Evolutionary conservation across 129 eudicot species (phyloP).

Genomic region (Chrysanthemum lavandulifolium): DNA sequence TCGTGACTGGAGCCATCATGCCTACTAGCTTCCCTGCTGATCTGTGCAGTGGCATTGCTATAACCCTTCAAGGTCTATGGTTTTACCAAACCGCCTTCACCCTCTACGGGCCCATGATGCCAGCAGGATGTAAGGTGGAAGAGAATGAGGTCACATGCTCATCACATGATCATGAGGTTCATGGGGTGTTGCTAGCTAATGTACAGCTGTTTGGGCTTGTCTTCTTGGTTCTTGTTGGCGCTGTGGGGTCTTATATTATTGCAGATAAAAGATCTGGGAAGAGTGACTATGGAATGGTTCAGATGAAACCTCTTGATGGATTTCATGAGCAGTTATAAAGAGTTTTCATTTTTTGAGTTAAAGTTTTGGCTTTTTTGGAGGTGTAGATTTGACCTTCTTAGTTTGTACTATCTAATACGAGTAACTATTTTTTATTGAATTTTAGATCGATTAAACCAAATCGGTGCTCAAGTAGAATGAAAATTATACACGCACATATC

Average conservation of each 20-base stretch:
- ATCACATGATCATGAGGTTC: slow-evolving; percentile 46
- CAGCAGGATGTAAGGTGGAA: slow-evolving; percentile 64
- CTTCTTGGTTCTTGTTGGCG: slow-evolving; percentile 51
- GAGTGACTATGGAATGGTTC: slow-evolving; percentile 21
- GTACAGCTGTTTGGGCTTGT: slow-evolving; percentile 73
- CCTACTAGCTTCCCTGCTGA: slow-evolving; percentile 85
- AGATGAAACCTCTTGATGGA: slow-evolving; percentile 33
- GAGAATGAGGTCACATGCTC: slow-evolving; percentile 43
- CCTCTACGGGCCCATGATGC: slow-evolving; percentile 92
- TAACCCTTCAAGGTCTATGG: slow-evolving; percentile 95
- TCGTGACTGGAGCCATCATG: slow-evolving; percentile 59
- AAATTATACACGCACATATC: not conserved
- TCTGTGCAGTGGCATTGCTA: slow-evolving; percentile 59
- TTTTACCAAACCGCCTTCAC: slow-evolving; percentile 87
- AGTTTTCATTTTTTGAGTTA: not conserved
- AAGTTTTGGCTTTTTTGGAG: slow-evolving; percentile 22
- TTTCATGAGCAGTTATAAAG: slow-evolving; percentile 35
- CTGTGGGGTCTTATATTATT: slow-evolving; percentile 54
- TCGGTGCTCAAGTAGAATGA: slow-evolving; percentile 5
- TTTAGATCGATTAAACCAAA: slow-evolving; percentile 14
- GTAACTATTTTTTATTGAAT: not conserved
- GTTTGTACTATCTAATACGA: not conserved
- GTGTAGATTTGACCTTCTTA: slow-evolving; percentile 23
- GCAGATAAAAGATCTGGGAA: slow-evolving; percentile 47
- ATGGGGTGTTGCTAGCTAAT: slow-evolving; percentile 79